Percentiles rank a stretch among this genome's conserved stretches.
Conservation (phyloP, 768 basidiomycete species). For the Galerina marginata region DNA sequence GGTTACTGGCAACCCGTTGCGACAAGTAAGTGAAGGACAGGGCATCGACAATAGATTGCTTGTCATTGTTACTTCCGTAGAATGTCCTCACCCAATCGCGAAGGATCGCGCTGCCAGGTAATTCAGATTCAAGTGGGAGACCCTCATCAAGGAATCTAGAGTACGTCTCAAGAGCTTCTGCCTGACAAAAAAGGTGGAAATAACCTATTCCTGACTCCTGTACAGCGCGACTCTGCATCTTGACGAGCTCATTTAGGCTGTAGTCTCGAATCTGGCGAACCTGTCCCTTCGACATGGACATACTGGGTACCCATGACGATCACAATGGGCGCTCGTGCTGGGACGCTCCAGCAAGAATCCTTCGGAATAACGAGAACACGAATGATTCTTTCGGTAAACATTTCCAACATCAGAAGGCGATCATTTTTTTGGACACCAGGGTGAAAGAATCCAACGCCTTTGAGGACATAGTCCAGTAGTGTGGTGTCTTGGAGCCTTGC, state of each 20-base stretch:
- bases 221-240: slow-evolving; percentile 91
- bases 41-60: slow-evolving; percentile 75
- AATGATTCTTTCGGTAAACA: slow-evolving; percentile 81
- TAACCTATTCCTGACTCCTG: slow-evolving; percentile 62
- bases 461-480: slow-evolving; percentile 74
- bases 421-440: slow-evolving; percentile 72
- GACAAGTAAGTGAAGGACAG: slow-evolving; percentile 85
- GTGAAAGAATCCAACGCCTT: slow-evolving; percentile 90
- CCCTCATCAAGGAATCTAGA: slow-evolving; percentile 87
- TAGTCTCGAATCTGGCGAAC: slow-evolving; percentile 83
- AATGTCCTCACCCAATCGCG: slow-evolving; percentile 32
- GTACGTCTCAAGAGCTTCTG: slow-evolving; percentile 82
- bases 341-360: slow-evolving; percentile 89
- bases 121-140: slow-evolving; percentile 83
- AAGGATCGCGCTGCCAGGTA: slow-evolving; percentile 59
- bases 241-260: slow-evolving; percentile 76
- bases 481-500: slow-evolving; percentile 62
- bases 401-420: slow-evolving; percentile 72
- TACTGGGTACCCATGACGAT: slow-evolving; percentile 95
- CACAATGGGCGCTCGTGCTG: slow-evolving; percentile 80
- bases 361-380: slow-evolving; percentile 83
- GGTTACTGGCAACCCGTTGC: slow-evolving; percentile 74
- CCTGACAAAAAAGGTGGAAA: slow-evolving; percentile 90
- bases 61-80: slow-evolving; percentile 30
- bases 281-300: slow-evolving; percentile 50